phyloP scores from a whole-genome alignment of 352 stramenopile genomes.

The Phytophthora melonis region DNA sequence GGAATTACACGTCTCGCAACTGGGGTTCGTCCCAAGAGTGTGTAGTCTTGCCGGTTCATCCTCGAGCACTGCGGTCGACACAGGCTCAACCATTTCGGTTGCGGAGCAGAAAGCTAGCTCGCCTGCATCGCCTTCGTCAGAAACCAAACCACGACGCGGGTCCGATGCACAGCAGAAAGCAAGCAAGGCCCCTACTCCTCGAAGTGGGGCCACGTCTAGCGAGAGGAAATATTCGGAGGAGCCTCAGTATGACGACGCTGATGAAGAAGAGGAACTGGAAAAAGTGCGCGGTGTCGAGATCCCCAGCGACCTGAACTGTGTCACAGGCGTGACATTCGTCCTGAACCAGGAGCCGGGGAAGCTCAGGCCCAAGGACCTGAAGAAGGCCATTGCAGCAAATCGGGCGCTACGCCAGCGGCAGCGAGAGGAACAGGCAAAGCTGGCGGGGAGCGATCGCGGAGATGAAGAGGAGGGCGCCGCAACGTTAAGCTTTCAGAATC shows the following conservation, averaged over 20 bases:
- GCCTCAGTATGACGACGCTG: constrained; percentile 13
- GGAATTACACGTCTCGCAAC: constrained; percentile 78
- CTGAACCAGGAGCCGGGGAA: constrained; percentile 91
- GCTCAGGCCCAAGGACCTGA: constrained; percentile 91
- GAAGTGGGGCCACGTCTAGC: constrained; percentile 7
- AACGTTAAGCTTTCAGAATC: constrained; percentile 59
- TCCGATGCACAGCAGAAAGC: constrained; percentile 13
- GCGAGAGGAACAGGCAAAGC: constrained; percentile 69
- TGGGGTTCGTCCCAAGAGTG: constrained; percentile 72
- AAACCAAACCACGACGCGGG: constrained; percentile 14
- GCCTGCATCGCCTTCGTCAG: not conserved
- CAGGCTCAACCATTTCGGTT: constrained; percentile 1
- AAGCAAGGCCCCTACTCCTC: constrained; percentile 9
- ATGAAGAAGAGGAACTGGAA: constrained; percentile 33
- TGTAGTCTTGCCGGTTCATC: constrained; percentile 77
- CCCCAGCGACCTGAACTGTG: constrained; percentile 61
- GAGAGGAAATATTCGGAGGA: constrained; percentile 16
- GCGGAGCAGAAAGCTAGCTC: constrained; percentile 5
- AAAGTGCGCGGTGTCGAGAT: constrained; percentile 77
- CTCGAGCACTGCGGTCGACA: constrained; percentile 32
- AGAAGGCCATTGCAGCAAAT: constrained; percentile 87
- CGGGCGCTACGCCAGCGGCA: constrained; percentile 71
- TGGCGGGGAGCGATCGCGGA: constrained; percentile 21
- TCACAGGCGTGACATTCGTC: constrained; percentile 82
- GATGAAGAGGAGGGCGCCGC: constrained; percentile 24